Evolutionary conservation across 83 land plant species (phyloP).

Genomic region (Picea mariana): DNA sequence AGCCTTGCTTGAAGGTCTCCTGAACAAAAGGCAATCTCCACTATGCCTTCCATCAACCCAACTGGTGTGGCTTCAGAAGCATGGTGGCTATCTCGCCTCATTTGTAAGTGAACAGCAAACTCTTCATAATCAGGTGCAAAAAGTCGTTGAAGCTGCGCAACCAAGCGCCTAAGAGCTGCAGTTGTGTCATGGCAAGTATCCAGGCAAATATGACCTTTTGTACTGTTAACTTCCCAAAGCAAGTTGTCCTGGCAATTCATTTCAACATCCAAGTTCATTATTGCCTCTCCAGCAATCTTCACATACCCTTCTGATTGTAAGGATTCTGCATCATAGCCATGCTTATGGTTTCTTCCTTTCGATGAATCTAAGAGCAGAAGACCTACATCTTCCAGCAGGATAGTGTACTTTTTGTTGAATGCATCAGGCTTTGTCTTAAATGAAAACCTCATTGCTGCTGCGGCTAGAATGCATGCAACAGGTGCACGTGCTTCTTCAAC

Average conservation of each 20-base stretch:
- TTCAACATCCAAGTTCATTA: constrained; percentile 60
- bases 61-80: not conserved
- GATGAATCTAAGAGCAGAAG: constrained; percentile 59
- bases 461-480: constrained; percentile 86
- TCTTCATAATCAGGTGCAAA: constrained; percentile 90
- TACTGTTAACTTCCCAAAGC: constrained; percentile 77
- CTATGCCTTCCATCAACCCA: constrained; percentile 67
- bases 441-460: constrained; percentile 74
- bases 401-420: constrained; percentile 39
- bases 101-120: constrained; percentile 50
- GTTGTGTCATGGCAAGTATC: constrained; percentile 94
- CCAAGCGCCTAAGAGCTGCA: constrained; percentile 63
- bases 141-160: constrained; percentile 77
- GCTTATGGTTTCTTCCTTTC: constrained; percentile 12
- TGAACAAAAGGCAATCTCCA: constrained; percentile 59
- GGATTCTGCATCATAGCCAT: constrained; percentile 49
- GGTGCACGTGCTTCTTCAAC: constrained; percentile 20
- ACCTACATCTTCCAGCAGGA: constrained; percentile 83
- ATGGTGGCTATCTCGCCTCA: constrained; percentile 27
- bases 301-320: constrained; percentile 73
- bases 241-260: constrained; percentile 47
- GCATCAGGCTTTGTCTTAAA: constrained; percentile 36
- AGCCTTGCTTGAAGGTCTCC: not conserved
- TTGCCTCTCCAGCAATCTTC: constrained; percentile 82
- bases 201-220: constrained; percentile 62